phyloP scores from a whole-genome alignment of 2,329 filamentous ascomycete species.

The Fusarium veterinarium region DNA sequence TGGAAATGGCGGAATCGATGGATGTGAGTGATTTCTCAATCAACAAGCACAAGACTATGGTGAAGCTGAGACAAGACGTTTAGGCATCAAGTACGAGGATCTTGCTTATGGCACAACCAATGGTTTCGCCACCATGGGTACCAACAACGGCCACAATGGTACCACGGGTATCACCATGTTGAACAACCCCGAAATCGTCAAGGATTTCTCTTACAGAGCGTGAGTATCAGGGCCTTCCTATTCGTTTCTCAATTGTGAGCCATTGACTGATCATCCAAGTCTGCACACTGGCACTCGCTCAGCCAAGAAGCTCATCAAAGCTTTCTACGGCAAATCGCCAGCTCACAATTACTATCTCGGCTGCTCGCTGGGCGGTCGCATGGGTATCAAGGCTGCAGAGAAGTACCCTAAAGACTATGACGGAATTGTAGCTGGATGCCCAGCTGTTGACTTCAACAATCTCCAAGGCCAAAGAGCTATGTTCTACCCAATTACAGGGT shows the following conservation, averaged over 20 bases:
- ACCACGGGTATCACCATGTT: slow-evolving; percentile 40
- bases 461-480: slow-evolving; percentile 44
- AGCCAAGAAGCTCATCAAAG: slow-evolving; percentile 8
- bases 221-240: background rate
- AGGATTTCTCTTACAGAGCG: slow-evolving; percentile 51
- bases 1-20: slow-evolving; percentile 60
- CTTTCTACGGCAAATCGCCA: slow-evolving; percentile 57
- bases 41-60: accelerated
- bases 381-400: slow-evolving; percentile 66
- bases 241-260: accelerated
- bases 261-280: background rate
- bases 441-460: slow-evolving; percentile 59
- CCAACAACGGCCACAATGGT: slow-evolving; percentile 64
- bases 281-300: background rate
- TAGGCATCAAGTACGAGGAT: slow-evolving; percentile 57
- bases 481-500: slow-evolving; percentile 24
- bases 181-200: slow-evolving; percentile 50
- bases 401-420: slow-evolving; percentile 67
- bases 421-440: slow-evolving; percentile 58
- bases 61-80: slow-evolving; percentile 12
- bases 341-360: slow-evolving; percentile 66
- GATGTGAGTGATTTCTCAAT: slow-evolving; percentile 48
- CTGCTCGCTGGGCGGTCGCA: slow-evolving; percentile 69
- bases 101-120: slow-evolving; percentile 49
- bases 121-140: slow-evolving; percentile 59